Conservation (phyloP, 1,139 yeast genomes). For the Neolecta irregularis region DNA sequence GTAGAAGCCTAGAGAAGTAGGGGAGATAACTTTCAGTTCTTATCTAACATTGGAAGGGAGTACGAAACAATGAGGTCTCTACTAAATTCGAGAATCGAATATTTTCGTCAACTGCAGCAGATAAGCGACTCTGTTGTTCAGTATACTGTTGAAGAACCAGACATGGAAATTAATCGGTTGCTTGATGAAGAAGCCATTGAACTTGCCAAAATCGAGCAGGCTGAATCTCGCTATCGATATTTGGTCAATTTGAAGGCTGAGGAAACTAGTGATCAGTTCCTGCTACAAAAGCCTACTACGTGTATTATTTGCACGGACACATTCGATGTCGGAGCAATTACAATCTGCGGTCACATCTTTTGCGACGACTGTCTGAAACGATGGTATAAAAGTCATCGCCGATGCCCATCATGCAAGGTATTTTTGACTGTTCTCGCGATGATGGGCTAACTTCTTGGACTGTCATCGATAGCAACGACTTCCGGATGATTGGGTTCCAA, state of each 20-base stretch:
- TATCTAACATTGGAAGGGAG: slow-evolving; percentile 28
- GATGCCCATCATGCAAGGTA: slow-evolving; percentile 73
- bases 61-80: slow-evolving; percentile 36
- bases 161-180: slow-evolving; percentile 16
- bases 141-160: slow-evolving; percentile 16
- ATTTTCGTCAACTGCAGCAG: slow-evolving; percentile 69
- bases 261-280: no score
- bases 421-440: slow-evolving; percentile 26
- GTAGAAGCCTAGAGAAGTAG: slow-evolving; percentile 21
- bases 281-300: no score
- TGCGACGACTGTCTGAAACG: slow-evolving; percentile 60
- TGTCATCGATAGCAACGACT: no score
- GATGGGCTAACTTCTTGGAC: no score
- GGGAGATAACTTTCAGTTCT: slow-evolving; percentile 30
- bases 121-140: slow-evolving; percentile 59
- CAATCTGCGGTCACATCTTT: slow-evolving; percentile 25
- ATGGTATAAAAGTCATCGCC: slow-evolving; percentile 44
- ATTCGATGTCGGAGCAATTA: slow-evolving; percentile 42
- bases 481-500: no score
- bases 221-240: slow-evolving; percentile 36
- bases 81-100: slow-evolving; percentile 62
- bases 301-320: slow-evolving; percentile 67
- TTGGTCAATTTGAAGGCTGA: slow-evolving; percentile 31
- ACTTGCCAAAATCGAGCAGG: slow-evolving; percentile 11
- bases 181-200: slow-evolving; percentile 9